These are phyloP conservation scores for Ustilago tritici DNA, from an alignment of 1,284 basidiomycete species.

Conservation along the genomic window DNA sequence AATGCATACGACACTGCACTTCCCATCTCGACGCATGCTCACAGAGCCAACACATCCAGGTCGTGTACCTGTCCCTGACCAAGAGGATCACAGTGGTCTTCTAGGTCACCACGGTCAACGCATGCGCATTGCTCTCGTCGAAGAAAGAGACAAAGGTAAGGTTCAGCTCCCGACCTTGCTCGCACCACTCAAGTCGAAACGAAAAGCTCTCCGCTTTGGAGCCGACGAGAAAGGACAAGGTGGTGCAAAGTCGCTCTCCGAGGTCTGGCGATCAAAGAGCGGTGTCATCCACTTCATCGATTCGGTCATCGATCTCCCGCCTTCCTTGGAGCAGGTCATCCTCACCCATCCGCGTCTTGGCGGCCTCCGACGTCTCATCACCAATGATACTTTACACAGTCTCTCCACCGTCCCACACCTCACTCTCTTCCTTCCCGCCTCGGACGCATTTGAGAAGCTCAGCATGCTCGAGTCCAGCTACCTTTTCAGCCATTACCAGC, in stretches of 20 bases:
- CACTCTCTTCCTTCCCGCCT: slow-evolving; percentile 89
- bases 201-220: slow-evolving; percentile 72
- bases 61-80: slow-evolving; percentile 62
- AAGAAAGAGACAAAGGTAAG: slow-evolving; percentile 44
- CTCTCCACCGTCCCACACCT: slow-evolving; percentile 74
- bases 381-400: slow-evolving; percentile 62
- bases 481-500: slow-evolving; percentile 50
- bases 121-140: slow-evolving; percentile 73
- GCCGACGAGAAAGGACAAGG: slow-evolving; percentile 80
- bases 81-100: slow-evolving; percentile 74
- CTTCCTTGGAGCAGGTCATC: slow-evolving; percentile 73
- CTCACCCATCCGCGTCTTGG: slow-evolving; percentile 59
- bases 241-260: slow-evolving; percentile 72
- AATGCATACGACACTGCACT: slow-evolving; percentile 65
- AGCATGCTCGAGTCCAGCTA: slow-evolving; percentile 54
- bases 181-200: slow-evolving; percentile 8
- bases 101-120: slow-evolving; percentile 86
- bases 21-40: slow-evolving; percentile 85
- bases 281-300: slow-evolving; percentile 83
- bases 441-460: slow-evolving; percentile 78
- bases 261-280: slow-evolving; percentile 73
- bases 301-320: slow-evolving; percentile 81
- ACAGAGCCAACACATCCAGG: slow-evolving; percentile 73
- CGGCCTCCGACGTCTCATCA: slow-evolving; percentile 62
- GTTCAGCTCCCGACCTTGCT: not conserved